Conservation (phyloP, 2,329 filamentous ascomycete genomes). For the Penicillium brevicompactum region DNA sequence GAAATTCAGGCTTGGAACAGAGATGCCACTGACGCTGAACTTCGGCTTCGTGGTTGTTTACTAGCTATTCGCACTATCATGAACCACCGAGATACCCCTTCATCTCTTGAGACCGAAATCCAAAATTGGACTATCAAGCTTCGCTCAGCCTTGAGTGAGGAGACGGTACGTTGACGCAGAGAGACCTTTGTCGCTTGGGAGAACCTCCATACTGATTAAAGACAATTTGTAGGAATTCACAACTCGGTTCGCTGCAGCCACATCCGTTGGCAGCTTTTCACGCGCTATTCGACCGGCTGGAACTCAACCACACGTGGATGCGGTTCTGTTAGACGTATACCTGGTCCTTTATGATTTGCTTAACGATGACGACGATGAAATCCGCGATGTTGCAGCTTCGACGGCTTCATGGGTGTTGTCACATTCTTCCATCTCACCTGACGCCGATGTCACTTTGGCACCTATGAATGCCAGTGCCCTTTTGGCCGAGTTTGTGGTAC, state of each 20-base stretch:
- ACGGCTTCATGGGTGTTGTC: constrained; percentile 42
- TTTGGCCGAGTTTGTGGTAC: constrained; percentile 39
- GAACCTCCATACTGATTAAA: neutral
- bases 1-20: constrained; percentile 35
- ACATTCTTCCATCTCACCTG: constrained; percentile 32
- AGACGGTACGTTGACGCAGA: constrained; percentile 36
- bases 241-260: constrained; percentile 40
- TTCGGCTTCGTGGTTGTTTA: constrained; percentile 43
- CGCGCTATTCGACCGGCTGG: constrained; percentile 45
- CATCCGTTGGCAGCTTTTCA: constrained; percentile 38
- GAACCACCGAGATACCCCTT: constrained; percentile 8
- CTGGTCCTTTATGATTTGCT: constrained; percentile 73
- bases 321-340: constrained; percentile 57
- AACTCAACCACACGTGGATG: constrained; percentile 23
- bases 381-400: constrained; percentile 65
- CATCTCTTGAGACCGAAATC: constrained; percentile 27
- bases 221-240: constrained; percentile 38
- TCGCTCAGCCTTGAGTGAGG: constrained; percentile 42
- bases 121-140: constrained; percentile 37
- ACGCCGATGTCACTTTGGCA: constrained; percentile 40
- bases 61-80: constrained; percentile 29
- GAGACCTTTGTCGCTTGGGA: neutral
- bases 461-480: constrained; percentile 52
- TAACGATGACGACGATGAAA: constrained; percentile 89
- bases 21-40: constrained; percentile 38